phyloP scores from a whole-genome alignment of 1,284 basidiomycete genomes.

The Pholiota adiposa region DNA sequence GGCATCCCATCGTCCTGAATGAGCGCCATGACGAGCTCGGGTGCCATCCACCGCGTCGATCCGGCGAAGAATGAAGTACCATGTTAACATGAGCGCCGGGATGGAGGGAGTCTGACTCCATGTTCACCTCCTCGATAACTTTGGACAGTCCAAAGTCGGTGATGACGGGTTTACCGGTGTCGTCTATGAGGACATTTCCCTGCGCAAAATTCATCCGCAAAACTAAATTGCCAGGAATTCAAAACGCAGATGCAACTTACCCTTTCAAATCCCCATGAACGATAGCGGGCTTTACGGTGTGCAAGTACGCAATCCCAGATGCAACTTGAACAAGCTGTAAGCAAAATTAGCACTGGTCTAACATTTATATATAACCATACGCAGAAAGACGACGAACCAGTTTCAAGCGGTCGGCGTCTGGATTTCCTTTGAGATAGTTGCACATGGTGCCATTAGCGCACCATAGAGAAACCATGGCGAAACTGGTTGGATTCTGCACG shows the following conservation, averaged over 20 bases:
- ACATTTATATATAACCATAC: no score
- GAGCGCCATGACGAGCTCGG: constrained; percentile 54
- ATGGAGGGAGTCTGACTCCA: background rate
- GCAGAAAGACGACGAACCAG: constrained; percentile 47
- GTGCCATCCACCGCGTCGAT: constrained; percentile 57
- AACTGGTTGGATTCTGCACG: constrained; percentile 47
- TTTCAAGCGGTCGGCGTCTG: constrained; percentile 43
- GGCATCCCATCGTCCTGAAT: constrained; percentile 46
- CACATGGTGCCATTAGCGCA: constrained; percentile 59
- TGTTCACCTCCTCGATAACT: constrained; percentile 51
- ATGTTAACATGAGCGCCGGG: no score
- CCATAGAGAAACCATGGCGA: constrained; percentile 66
- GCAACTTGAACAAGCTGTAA: constrained; percentile 52
- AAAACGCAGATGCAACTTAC: constrained; percentile 32
- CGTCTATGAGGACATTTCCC: constrained; percentile 61
- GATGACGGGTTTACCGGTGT: constrained; percentile 51
- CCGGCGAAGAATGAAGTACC: constrained; percentile 56
- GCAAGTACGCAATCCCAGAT: constrained; percentile 56
- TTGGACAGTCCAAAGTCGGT: constrained; percentile 64
- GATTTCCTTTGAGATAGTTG: constrained; percentile 47
- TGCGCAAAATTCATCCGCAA: no score
- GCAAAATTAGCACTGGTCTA: no score
- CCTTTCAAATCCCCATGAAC: constrained; percentile 64
- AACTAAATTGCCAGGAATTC: background rate
- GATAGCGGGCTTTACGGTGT: constrained; percentile 52